Base-by-base conservation (phyloP, 257 asterid genomes). In the Eustoma russellianum region DNA sequence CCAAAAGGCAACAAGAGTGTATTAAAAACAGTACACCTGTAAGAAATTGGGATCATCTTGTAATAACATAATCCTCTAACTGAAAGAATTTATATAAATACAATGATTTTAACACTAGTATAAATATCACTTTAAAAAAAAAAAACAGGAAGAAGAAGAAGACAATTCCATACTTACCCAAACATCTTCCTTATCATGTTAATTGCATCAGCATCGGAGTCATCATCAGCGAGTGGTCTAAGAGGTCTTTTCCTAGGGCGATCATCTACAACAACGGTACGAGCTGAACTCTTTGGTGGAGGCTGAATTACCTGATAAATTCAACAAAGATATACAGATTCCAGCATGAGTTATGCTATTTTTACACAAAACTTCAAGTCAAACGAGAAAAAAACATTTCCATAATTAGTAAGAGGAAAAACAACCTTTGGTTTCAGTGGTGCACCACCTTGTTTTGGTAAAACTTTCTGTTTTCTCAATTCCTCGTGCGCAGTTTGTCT, bases 161-260 rank as follows among this genome's bases (percentile, higher is more conserved):
- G 33, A 11, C 46, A 19, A 52, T 12, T n/a, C 34, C 18, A 28
- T 13, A 57, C 41, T 65, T 79, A 88, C 97, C 92, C 16, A 16
- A 74, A 77, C 86, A 88, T 74, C 18, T 66, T 17, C 72, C 95
- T 83, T 63, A 88, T 77, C 81, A 72, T 55, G 46, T 41, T 53
- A 48, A 81, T 63, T 34, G 80, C 69, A 13, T 34, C 67, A 35
- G 47, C 94, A 24, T 2, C 30, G 30, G 30, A 24, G 2, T 60
- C 89, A 49, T 70, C 69, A 10, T 70, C 79, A 1, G 73, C 92
- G 57, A 69, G 74, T 34, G 33, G 71, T 61, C 81, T 78, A 71
- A 53, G 41, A 14, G 84, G 91, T 71, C 74, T 82, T 46, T 75
- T 66, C 70, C 68, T 80, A 1, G 78, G 81, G 17, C 69, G 75